These are phyloP conservation scores for Xylaria scruposa DNA, from an alignment of 495 filamentous ascomycete species.

Conservation along the genomic window DNA sequence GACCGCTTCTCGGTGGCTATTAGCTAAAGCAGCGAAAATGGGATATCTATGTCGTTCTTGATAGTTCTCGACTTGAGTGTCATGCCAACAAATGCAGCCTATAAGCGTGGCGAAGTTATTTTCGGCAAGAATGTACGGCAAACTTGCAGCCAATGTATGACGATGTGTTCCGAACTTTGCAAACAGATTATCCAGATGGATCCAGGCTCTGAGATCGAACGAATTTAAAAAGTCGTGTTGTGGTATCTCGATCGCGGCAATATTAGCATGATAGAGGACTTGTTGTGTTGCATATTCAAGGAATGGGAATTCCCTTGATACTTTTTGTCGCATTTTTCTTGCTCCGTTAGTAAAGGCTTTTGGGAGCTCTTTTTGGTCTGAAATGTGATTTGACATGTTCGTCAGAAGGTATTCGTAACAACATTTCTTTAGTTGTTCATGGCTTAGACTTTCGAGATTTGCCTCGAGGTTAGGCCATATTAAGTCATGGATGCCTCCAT, in stretches of 20 bases:
- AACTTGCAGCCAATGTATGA: conserved; percentile 44
- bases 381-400: no score
- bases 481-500: conserved; percentile 27
- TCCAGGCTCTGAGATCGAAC: conserved; percentile 48
- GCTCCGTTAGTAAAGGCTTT: conserved; percentile 25
- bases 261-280: conserved; percentile 54
- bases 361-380: no score
- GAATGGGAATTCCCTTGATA: conserved; percentile 44
- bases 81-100: not conserved
- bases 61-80: not conserved
- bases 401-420: conserved; percentile 36
- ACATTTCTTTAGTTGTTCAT: conserved; percentile 47
- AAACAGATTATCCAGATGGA: conserved; percentile 44
- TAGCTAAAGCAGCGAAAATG: conserved; percentile 19
- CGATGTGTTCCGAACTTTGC: conserved; percentile 29
- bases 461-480: conserved; percentile 31
- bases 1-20: conserved; percentile 9
- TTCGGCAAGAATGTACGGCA: conserved; percentile 58
- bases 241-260: conserved; percentile 41
- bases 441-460: conserved; percentile 39
- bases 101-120: conserved; percentile 50
- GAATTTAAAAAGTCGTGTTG: conserved; percentile 48
- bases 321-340: conserved; percentile 6
- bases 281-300: conserved; percentile 50
- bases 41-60: not conserved